Base-by-base conservation (phyloP, 768 basidiomycete genomes). In the Lentinus brumalis region DNA sequence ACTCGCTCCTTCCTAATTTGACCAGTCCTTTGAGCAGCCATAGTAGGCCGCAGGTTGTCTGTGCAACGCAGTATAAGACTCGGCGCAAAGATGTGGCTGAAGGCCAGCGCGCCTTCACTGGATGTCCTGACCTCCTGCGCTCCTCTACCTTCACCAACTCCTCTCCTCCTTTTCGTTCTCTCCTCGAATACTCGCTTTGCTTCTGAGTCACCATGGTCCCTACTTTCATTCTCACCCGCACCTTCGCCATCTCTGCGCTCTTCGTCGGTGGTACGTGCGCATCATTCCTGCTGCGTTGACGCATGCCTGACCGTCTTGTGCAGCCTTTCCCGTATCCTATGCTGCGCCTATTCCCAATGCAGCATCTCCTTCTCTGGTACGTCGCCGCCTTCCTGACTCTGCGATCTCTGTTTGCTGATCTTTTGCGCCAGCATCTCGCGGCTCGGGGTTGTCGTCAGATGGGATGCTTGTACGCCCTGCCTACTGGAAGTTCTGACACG, bases 161-260 rank as follows among this genome's bases (percentile, higher is more conserved):
- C 46, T 15, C 18, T 18, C 16, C 18, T 21, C 1, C 21, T 30
- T 21, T 49, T 49, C 46, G 46, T 49, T 49, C 46, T 49, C 26
- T 49, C 46, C 46, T 26, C 46, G 46, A 49, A 49, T 49, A 49
- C 46, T 49, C 46, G 46, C 46, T 49, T 49, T 49, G 18, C 21
- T 49, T 12, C 21, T 21, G 46, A 52, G 50, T 39, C 53, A 55
- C 15, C 21, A 65, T 65, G 59, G 60, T 56, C 41, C 52, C 44
- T 15, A 60, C 52, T 0, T 66, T 66, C 58, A 66, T 66, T 29
- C 58, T 66, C 38, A 66, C 64, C 50, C 64, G 64, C 35, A 42
- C 64, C 39, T 66, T 66, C 55, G 64, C 64, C 41, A 60, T 66
- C 39, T 62, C 64, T 29, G 64, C 64, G 44, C 54, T 66, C 31